Evolutionary conservation across 2,329 filamentous ascomycete species (phyloP), one percentile per base, ranked within the genome.

Genomic region (Fragosphaeria purpurea): DNA sequence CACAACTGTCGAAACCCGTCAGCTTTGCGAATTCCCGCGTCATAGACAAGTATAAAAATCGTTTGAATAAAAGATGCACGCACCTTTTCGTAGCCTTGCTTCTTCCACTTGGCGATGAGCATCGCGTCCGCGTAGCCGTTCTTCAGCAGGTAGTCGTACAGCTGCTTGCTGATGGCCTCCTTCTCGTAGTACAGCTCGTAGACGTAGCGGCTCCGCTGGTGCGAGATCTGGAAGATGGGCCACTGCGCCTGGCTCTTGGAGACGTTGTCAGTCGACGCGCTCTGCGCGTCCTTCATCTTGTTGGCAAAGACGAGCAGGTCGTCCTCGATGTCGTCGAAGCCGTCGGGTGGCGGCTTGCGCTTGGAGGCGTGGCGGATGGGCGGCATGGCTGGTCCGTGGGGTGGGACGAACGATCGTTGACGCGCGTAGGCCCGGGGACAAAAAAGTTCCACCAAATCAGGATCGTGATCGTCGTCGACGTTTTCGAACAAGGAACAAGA

Each of bases 81-180:
- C 66, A 88, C 87, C 82, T 97, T 96, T 69, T 98, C 93, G 63
- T 98, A 98, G 12, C 93, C 93, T 62, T 94, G 86, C 73, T 98
- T 98, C 80, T 98, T 98, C 93, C 93, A 98, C 72, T 98, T 98
- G 11, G 93, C 93, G 63, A 98, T 97, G 63, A 98, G 72, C 73
- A 90, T 93, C 44, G 87, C 82, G 69, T 98, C 93, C 5, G 90
- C 93, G 65, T 98, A 97, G 46, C 84, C 83, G 64, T 98, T 96
- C 78, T 98, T 98, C 53, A 98, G 73, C 57, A 97, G 72, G 84
- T 88, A 98, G 59, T 97, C 93, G 69, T 98, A 98, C 22, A 98
- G 75, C 68, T 84, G 75, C 70, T 86, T 91, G 68, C 81, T 86
- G 65, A 98, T 97, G 47, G 91, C 91, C 70, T 96, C 88, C 70